These are phyloP conservation scores for Linanthus parryae DNA, from an alignment of 148 eudicot genomes.

Conservation along the genomic window DNA sequence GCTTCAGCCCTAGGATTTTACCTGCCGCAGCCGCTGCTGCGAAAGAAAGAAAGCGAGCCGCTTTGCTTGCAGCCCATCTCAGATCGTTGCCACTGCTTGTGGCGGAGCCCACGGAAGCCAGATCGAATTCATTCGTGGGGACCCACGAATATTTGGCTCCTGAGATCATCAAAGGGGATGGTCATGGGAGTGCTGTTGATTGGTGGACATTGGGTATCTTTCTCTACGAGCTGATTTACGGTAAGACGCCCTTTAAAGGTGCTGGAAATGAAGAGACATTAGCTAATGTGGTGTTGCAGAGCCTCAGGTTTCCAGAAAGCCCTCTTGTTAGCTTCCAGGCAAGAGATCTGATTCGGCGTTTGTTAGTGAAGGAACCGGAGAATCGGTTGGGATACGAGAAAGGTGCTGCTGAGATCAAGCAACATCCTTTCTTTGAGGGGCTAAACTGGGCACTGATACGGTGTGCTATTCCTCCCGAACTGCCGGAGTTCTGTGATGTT, in stretches of 20 bases:
- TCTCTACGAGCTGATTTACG: slow-evolving; percentile 86
- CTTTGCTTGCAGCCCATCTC: slow-evolving; percentile 34
- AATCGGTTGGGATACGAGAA: slow-evolving; percentile 67
- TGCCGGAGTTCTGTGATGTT: slow-evolving; percentile 46
- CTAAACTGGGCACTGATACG: slow-evolving; percentile 92
- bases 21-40: slow-evolving; percentile 28
- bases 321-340: slow-evolving; percentile 84
- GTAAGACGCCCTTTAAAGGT: slow-evolving; percentile 84
- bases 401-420: slow-evolving; percentile 92
- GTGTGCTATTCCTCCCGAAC: slow-evolving; percentile 72
- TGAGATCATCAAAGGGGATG: slow-evolving; percentile 86
- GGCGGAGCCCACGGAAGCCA: slow-evolving; percentile 85
- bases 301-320: slow-evolving; percentile 64
- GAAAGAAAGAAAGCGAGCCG: slow-evolving; percentile 42
- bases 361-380: slow-evolving; percentile 79
- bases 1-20: slow-evolving; percentile 65
- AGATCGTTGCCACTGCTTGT: slow-evolving; percentile 68
- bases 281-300: slow-evolving; percentile 72
- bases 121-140: slow-evolving; percentile 92
- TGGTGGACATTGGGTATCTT: slow-evolving; percentile 96
- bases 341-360: slow-evolving; percentile 61
- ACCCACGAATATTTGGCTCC: slow-evolving; percentile 95
- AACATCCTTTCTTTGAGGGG: slow-evolving; percentile 86
- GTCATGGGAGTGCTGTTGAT: slow-evolving; percentile 94
- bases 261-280: slow-evolving; percentile 78